These are phyloP conservation scores for Leccinum olivaceopallidum DNA, from an alignment of 768 basidiomycete genomes.

Conservation along the genomic window DNA sequence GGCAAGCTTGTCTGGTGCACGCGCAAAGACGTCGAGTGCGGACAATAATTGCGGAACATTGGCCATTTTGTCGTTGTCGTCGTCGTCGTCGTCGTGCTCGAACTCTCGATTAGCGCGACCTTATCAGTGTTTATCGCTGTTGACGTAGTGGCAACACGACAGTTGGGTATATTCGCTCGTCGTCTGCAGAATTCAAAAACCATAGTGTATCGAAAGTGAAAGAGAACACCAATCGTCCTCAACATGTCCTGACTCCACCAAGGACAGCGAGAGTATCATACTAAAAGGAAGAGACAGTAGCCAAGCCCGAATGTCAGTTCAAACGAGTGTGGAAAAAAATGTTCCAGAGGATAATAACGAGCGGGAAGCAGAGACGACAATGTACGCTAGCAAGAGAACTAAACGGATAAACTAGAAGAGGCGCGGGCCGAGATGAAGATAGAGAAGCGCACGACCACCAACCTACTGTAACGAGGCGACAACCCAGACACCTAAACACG, in stretches of 20 bases:
- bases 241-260: slow-evolving; percentile 29
- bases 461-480: slow-evolving; percentile 33
- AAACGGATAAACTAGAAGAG: slow-evolving; percentile 38
- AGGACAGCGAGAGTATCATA: slow-evolving; percentile 45
- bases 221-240: slow-evolving; percentile 24
- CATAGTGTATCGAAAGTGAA: slow-evolving; percentile 10
- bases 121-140: slow-evolving; percentile 34
- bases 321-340: slow-evolving; percentile 53
- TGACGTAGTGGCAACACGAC: slow-evolving; percentile 36
- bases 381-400: slow-evolving; percentile 44
- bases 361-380: slow-evolving; percentile 35
- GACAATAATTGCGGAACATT: slow-evolving; percentile 72
- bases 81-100: slow-evolving; percentile 12
- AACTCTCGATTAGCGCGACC: slow-evolving; percentile 1
- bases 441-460: slow-evolving; percentile 28
- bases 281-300: slow-evolving; percentile 48
- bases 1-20: slow-evolving; percentile 79
- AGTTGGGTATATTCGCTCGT: slow-evolving; percentile 36
- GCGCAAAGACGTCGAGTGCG: slow-evolving; percentile 76
- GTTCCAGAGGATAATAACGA: slow-evolving; percentile 43
- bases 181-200: slow-evolving; percentile 17
- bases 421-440: slow-evolving; percentile 31
- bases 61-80: slow-evolving; percentile 46
- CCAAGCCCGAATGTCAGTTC: slow-evolving; percentile 53
- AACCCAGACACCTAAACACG: slow-evolving; percentile 15